phyloP scores from a whole-genome alignment of 78 protist species.

The Cavenderia fasciculata region DNA sequence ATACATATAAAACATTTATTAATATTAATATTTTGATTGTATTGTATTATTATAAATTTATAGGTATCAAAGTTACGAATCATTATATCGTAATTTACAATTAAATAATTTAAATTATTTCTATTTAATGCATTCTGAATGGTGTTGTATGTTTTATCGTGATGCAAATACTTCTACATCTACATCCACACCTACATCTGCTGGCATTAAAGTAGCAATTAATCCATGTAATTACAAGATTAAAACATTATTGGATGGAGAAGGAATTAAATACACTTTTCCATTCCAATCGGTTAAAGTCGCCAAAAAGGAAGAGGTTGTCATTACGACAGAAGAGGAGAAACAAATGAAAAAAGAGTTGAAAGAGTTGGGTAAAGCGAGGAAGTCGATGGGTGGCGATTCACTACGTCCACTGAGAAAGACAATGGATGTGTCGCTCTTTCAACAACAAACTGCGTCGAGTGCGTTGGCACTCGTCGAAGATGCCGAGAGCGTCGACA shows the following conservation, averaged over 20 bases:
- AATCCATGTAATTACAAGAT: too few species aligned
- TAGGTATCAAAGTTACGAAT: neutral
- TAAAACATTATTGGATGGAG: too few species aligned
- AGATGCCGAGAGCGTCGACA: neutral
- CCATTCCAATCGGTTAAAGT: too few species aligned
- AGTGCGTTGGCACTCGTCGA: slow-evolving; percentile 5
- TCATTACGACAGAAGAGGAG: too few species aligned
- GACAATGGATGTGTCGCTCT: slow-evolving; percentile 38
- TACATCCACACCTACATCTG: too few species aligned
- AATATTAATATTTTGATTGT: neutral
- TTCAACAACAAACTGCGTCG: slow-evolving; percentile 47
- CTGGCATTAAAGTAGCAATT: too few species aligned
- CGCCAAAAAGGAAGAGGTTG: too few species aligned
- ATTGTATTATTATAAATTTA: neutral
- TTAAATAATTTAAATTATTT: neutral
- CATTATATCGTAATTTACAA: neutral
- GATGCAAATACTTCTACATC: too few species aligned
- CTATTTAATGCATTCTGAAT: neutral
- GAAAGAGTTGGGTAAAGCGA: neutral
- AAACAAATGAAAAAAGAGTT: neutral
- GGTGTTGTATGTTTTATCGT: slow-evolving; percentile 20
- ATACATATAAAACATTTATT: neutral
- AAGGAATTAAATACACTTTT: too few species aligned
- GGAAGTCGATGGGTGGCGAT: neutral
- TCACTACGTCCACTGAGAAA: neutral